Conservation (phyloP, 1,284 basidiomycete genomes). For the Malassezia dermatis region DNA sequence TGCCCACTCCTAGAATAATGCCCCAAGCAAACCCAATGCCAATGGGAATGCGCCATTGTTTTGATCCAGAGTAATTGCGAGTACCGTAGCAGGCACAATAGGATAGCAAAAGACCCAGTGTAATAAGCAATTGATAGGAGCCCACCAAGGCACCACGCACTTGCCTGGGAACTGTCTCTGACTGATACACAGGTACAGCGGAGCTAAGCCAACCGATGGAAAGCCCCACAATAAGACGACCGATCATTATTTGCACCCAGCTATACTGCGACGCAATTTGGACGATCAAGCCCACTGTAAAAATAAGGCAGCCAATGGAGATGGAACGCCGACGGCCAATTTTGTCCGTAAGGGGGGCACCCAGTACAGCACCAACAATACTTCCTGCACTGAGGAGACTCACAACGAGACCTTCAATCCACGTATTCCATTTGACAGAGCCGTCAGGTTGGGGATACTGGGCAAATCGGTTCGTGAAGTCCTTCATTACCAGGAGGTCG, state of each 20-base stretch:
- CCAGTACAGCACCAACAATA: conserved; percentile 42
- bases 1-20: conserved; percentile 58
- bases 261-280: conserved; percentile 44
- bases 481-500: conserved; percentile 64
- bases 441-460: background rate
- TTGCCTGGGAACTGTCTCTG: conserved; percentile 64
- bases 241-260: conserved; percentile 53
- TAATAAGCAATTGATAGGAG: conserved; percentile 54
- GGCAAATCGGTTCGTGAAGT: conserved; percentile 61
- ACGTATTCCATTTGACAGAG: conserved; percentile 30
- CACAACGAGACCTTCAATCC: conserved; percentile 57
- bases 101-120: conserved; percentile 60
- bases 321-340: conserved; percentile 65
- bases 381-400: conserved; percentile 54
- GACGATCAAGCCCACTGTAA: conserved; percentile 62
- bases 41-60: conserved; percentile 60
- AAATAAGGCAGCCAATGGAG: conserved; percentile 59
- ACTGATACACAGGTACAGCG: conserved; percentile 65
- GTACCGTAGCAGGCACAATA: conserved; percentile 51
- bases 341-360: conserved; percentile 54
- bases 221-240: conserved; percentile 57
- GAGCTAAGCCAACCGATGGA: conserved; percentile 53
- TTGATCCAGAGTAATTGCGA: conserved; percentile 19
- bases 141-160: conserved; percentile 64
- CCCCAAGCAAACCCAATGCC: conserved; percentile 64